Conservation (phyloP, 2,329 filamentous ascomycete genomes). For the Claviceps cyperi region DNA sequence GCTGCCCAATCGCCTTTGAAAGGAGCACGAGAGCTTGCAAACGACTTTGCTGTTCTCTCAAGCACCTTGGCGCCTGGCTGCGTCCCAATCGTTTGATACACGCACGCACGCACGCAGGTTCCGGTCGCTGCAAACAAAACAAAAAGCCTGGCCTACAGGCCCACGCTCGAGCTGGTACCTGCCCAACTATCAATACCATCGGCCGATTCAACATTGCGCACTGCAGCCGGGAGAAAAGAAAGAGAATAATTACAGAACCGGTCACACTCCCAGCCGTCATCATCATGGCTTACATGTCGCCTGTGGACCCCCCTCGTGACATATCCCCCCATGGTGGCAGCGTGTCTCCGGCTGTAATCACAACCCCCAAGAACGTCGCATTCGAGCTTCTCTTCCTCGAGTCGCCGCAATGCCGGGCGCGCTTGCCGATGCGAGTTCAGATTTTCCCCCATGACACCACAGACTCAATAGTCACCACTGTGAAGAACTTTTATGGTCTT, state of each 20-base stretch:
- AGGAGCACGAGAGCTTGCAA: not conserved
- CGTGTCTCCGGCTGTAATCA: slow-evolving; percentile 31
- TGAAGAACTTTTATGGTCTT: slow-evolving; percentile 97
- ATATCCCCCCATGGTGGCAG: slow-evolving; percentile 27
- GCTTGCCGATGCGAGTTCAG: slow-evolving; percentile 72
- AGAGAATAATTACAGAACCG: not conserved
- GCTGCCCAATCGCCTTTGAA: not conserved
- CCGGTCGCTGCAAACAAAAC: slow-evolving; percentile 8
- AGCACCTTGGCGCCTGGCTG: slow-evolving; percentile 8
- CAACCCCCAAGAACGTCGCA: slow-evolving; percentile 57
- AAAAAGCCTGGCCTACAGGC: slow-evolving; percentile 14
- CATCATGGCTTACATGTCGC: slow-evolving; percentile 33
- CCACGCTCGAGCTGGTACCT: slow-evolving; percentile 14
- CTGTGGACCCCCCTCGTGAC: slow-evolving; percentile 21
- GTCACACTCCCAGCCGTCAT: not conserved
- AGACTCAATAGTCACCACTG: slow-evolving; percentile 92
- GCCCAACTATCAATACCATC: slow-evolving; percentile 11
- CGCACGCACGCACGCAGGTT: not conserved
- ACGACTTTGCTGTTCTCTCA: slow-evolving; percentile 5
- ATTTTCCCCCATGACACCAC: slow-evolving; percentile 94
- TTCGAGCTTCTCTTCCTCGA: slow-evolving; percentile 63
- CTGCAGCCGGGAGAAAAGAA: not conserved
- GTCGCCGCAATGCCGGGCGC: slow-evolving; percentile 53
- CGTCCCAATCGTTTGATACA: not conserved
- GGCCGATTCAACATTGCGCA: slow-evolving; percentile 5